Percentiles rank a stretch among this genome's conserved stretches.
Conservation (phyloP, 75 land plant genomes). For the Chamaecyparis obtusa region DNA sequence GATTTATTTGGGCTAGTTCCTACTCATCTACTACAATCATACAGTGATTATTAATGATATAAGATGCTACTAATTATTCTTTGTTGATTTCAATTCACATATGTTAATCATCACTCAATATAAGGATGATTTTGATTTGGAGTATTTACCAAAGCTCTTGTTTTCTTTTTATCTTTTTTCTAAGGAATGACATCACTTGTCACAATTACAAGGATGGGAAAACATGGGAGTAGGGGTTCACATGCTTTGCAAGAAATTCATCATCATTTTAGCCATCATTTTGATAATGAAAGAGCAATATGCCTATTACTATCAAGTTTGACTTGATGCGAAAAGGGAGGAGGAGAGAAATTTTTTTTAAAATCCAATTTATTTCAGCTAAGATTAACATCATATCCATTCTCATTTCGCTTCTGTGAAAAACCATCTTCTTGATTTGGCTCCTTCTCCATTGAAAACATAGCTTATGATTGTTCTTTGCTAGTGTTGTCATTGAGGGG, state of each 20-base stretch:
- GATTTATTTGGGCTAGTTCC: not conserved
- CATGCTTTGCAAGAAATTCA: constrained; percentile 7
- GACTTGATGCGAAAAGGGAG: not conserved
- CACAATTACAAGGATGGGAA: not conserved
- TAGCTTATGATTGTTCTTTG: constrained; percentile 1
- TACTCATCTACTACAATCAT: constrained; percentile 2
- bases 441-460: not conserved
- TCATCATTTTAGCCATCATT: constrained; percentile 12
- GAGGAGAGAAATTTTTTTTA: not conserved
- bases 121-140: not conserved
- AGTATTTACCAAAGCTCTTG: not conserved
- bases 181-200: constrained; percentile 1
- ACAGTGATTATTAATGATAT: too few relatives aligned
- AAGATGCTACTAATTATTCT: not conserved
- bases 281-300: constrained; percentile 4
- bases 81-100: not conserved
- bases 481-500: not conserved
- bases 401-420: too few relatives aligned
- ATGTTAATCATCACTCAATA: constrained; percentile 11
- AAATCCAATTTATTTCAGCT: not conserved
- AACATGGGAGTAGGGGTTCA: constrained; percentile 11
- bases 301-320: constrained; percentile 6
- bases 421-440: too few relatives aligned
- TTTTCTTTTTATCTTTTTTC: not conserved
- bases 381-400: too few relatives aligned